Conservation (phyloP, 495 filamentous ascomycete genomes). For the Recurvomyces mirabilis region DNA sequence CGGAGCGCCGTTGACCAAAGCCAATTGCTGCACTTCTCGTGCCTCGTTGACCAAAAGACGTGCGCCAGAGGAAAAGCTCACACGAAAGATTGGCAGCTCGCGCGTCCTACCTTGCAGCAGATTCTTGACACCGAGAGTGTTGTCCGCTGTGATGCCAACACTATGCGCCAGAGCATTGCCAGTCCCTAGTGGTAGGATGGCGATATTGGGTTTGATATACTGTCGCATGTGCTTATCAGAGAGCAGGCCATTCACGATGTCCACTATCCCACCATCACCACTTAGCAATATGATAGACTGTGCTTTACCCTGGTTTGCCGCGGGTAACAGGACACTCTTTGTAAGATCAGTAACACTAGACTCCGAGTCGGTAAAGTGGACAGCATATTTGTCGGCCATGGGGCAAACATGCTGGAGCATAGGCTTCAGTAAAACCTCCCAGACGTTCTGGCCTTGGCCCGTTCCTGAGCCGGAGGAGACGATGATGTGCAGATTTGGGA, state of each 20-base stretch:
- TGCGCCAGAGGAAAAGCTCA: conserved; percentile 56
- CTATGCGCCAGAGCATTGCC: conserved; percentile 83
- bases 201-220: conserved; percentile 45
- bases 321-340: conserved; percentile 34
- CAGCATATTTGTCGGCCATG: conserved; percentile 32
- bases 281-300: conserved; percentile 66
- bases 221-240: conserved; percentile 5
- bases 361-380: conserved; percentile 47
- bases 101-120: conserved; percentile 30
- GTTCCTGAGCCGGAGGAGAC: conserved; percentile 67
- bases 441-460: conserved; percentile 47
- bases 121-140: conserved; percentile 42
- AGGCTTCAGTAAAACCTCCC: conserved; percentile 43
- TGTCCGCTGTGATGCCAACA: conserved; percentile 32
- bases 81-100: conserved; percentile 31
- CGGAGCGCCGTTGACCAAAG: conserved; percentile 14
- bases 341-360: conserved; percentile 53
- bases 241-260: conserved; percentile 59
- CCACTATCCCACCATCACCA: conserved; percentile 75
- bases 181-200: conserved; percentile 67
- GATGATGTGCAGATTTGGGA: conserved; percentile 46
- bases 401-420: conserved; percentile 40
- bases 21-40: conserved; percentile 23
- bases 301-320: conserved; percentile 35
- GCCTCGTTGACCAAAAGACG: conserved; percentile 39